A percentile compares a stretch with the other conserved stretches of the same genome.
These are phyloP conservation scores for Acephala macrosclerotiorum DNA, from an alignment of 2,329 filamentous ascomycete species.

Conservation along the genomic window DNA sequence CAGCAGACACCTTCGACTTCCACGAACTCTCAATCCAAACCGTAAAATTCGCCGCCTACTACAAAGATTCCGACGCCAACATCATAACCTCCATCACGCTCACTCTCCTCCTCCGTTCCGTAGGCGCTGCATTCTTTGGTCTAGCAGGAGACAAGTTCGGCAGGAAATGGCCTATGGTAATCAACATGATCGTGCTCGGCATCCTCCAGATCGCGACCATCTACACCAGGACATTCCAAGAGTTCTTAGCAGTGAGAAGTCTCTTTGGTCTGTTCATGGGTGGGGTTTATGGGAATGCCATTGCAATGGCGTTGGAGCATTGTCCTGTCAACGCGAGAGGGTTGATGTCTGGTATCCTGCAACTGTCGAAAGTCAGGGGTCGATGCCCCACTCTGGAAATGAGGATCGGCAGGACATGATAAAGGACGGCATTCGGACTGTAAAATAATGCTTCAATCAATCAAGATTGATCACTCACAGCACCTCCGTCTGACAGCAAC, in stretches of 20 bases:
- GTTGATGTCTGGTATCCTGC: constrained; percentile 39
- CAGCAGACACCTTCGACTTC: constrained; percentile 73
- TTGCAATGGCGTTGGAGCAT: constrained; percentile 75
- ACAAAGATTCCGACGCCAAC: constrained; percentile 60
- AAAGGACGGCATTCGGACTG: too few relatives aligned
- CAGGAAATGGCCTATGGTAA: constrained; percentile 83
- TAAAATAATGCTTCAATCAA: too few relatives aligned
- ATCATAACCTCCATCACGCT: constrained; percentile 52
- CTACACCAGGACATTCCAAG: constrained; percentile 35
- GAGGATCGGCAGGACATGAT: too few relatives aligned
- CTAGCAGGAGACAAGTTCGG: constrained; percentile 80
- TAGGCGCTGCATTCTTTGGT: constrained; percentile 79
- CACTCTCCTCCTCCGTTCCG: constrained; percentile 71
- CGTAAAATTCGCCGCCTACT: constrained; percentile 69
- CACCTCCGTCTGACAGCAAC: too few relatives aligned
- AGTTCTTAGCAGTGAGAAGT: constrained; percentile 74
- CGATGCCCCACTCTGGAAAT: too few relatives aligned
- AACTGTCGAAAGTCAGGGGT: too few relatives aligned
- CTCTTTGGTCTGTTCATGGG: constrained; percentile 83
- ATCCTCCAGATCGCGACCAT: constrained; percentile 64
- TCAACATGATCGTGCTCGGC: constrained; percentile 79
- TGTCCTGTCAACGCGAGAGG: constrained; percentile 39
- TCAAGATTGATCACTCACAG: too few relatives aligned
- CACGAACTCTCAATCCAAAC: constrained; percentile 82
- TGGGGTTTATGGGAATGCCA: constrained; percentile 78